Evolutionary conservation across 495 filamentous ascomycete species (phyloP).

Genomic region (Sphaerosporella brunnea): DNA sequence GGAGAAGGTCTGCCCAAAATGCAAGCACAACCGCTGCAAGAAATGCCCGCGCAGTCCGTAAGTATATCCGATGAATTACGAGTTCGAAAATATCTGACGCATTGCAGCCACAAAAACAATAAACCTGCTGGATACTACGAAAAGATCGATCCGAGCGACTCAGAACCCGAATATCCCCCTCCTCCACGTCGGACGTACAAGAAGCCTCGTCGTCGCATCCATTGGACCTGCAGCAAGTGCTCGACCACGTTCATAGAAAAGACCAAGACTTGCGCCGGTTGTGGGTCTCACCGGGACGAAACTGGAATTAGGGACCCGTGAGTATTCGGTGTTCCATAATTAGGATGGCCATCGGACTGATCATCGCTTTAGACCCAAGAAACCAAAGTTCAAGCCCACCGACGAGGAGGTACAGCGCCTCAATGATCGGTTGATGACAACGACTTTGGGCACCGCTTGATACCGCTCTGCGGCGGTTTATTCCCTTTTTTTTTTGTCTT

Average conservation of each 20-base stretch:
- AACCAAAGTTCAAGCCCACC: slow-evolving; percentile 18
- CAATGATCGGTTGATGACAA: slow-evolving; percentile 20
- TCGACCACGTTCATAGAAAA: slow-evolving; percentile 16
- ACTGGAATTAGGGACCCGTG: slow-evolving; percentile 27
- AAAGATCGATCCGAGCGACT: slow-evolving; percentile 18
- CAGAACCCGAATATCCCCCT: slow-evolving; percentile 10
- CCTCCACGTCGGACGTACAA: slow-evolving; percentile 22
- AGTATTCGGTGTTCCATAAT: slow-evolving; percentile 11
- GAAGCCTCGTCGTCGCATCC: slow-evolving; percentile 23
- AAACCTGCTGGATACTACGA: slow-evolving; percentile 23
- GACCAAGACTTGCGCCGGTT: slow-evolving; percentile 16
- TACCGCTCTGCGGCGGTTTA: neutral
- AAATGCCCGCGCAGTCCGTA: slow-evolving; percentile 70
- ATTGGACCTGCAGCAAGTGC: slow-evolving; percentile 26
- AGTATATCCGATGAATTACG: slow-evolving; percentile 25
- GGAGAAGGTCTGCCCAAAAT: slow-evolving; percentile 48
- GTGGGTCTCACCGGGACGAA: slow-evolving; percentile 24
- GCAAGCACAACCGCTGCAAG: slow-evolving; percentile 61
- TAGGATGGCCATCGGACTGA: neutral
- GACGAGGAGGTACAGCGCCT: slow-evolving; percentile 21
- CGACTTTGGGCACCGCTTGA: slow-evolving; percentile 14
- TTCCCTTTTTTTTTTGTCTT: no score
- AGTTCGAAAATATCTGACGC: neutral
- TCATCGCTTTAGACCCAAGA: slow-evolving; percentile 20
- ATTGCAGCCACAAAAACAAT: slow-evolving; percentile 22